Evolutionary conservation across 2,329 filamentous ascomycete species (phyloP), one percentile per base, ranked within the genome.

Genomic region (Fusarium neocosmosporiellum): DNA sequence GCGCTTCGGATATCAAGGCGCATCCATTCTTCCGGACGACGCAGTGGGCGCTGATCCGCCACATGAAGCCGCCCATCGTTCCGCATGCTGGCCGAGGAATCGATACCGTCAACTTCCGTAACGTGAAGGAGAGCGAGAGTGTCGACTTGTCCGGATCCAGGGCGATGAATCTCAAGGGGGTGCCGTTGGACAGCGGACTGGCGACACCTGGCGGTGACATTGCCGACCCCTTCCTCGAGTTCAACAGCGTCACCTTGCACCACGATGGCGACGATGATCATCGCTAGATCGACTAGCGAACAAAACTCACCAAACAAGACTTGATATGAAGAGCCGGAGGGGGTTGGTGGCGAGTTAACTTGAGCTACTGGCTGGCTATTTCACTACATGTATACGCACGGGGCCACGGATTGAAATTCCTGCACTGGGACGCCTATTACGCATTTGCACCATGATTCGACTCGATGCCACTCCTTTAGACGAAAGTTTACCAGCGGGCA

Each of bases 41-140:
- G 5, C 95, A 97, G 80, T 99, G 96, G 96, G 96, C 96, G 27
- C 88, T 99, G 41, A 94, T 99, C 75, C 93, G 96, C 62, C 96
- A 99, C 82, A 96, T 95, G 93, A 98, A 98, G 83, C 96, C 96
- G 34, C 96, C 96, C 1, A 99, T 99, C 84, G 92, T 98, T 48
- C 96, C 96, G 11, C 92, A 97, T 78, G 93, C 96, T 81, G 95
- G 95, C 62, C 92, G 93, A 64, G 96, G 94, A 54, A 92, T 96
- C 75, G 96, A 99, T 81, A 98, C 96, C 1, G 87, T 98, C 79
- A 99, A 99, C 83, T 99, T 99, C 88, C 91, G 96, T 73, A 98
- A 97, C 78, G 95, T 99, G 66, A 99, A 98, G 84, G 96, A 99
- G 83, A 97, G 94, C 78, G 93, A 96, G 78, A 98, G 95, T 80